Evolutionary conservation across 2,329 filamentous ascomycete species (phyloP), one percentile per base, ranked within the genome.

Genomic region (Fusarium guadeloupense): DNA sequence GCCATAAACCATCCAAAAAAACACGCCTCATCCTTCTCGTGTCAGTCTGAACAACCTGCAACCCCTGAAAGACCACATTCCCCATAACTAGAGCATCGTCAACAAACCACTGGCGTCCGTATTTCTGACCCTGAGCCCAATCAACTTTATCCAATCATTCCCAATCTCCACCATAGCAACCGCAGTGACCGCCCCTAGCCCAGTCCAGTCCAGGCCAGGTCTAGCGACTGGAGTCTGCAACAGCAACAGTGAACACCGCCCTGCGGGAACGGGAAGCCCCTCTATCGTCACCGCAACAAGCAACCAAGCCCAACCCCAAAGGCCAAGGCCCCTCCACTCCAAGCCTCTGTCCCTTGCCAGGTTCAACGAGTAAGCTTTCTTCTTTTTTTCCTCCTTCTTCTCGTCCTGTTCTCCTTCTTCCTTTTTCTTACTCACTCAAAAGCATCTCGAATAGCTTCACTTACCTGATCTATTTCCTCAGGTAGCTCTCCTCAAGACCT

Each of bases 221-320:
- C 33, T 28, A 48, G 35, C 41, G 40, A n/a, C n/a, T n/a, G n/a
- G n/a, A 38, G 28, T 52, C 35, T 26, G 4, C 25, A 38, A 23
- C 45, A 35, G 49, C 50, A 66, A 64, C 62, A 68, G 62, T 56
- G 64, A 66, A 64, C 62, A 68, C 64, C 59, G 64, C 65, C 45
- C 57, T 59, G 61, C 46, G 53, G 41, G 57, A 65, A 69, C 54
- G 54, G 55, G 54, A 40, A 59, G 69, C 72, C 71, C 72, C 72
- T 74, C 72, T 67, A 74, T 71, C 68, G 68, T 73, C 70, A 74
- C 72, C 72, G 70, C 67, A 68, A 70, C 67, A 60, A 60, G 47
- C 43, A 25, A 30, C 49, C 25, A 42, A 51, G 42, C 49, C 49
- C 49, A 43, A 43, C 38, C 49, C 40, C 48, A 30, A 57, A 63